A percentile compares a stretch with the other conserved stretches of the same genome.
These are phyloP conservation scores for Calonectria leucothoes DNA, from an alignment of 2,329 filamentous ascomycete species.

Conservation along the genomic window DNA sequence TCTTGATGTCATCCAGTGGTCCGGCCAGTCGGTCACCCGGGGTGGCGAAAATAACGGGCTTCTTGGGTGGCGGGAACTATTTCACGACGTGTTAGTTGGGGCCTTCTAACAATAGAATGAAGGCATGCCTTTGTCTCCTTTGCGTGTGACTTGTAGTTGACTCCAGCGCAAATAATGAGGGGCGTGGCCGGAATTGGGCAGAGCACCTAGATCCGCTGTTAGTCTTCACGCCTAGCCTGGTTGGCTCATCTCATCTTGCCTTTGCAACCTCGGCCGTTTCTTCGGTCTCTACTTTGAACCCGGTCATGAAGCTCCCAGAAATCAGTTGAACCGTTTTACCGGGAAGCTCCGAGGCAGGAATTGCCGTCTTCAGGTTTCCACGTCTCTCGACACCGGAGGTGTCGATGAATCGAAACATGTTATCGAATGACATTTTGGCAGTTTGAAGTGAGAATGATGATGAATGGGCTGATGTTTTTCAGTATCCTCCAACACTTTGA, in stretches of 20 bases:
- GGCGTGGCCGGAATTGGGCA: slow-evolving; percentile 8
- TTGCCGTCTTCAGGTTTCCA: not conserved
- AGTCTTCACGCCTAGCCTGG: not conserved
- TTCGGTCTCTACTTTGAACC: slow-evolving; percentile 9
- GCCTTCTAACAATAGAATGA: no score
- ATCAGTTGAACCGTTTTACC: slow-evolving; percentile 7
- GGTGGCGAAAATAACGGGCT: slow-evolving; percentile 17
- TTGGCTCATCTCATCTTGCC: not conserved
- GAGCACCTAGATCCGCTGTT: not conserved
- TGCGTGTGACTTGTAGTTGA: slow-evolving; percentile 20
- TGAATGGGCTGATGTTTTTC: not conserved
- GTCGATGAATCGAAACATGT: not conserved
- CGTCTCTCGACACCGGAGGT: not conserved
- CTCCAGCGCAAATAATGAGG: slow-evolving; percentile 12
- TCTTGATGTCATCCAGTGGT: slow-evolving; percentile 11
- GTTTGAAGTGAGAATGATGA: not conserved
- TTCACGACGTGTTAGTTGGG: not conserved
- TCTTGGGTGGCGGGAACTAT: slow-evolving; percentile 15
- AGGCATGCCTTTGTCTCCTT: slow-evolving; percentile 8
- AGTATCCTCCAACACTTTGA: not conserved
- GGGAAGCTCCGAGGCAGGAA: not conserved
- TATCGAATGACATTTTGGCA: slow-evolving; percentile 1
- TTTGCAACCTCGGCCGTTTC: slow-evolving; percentile 7
- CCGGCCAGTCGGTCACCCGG: slow-evolving; percentile 3
- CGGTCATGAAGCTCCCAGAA: not conserved